Percentiles rank a stretch among this genome's conserved stretches.
These are phyloP conservation scores for Ophiostoma piceae DNA, from an alignment of 2,329 filamentous ascomycete genomes.

Conservation along the genomic window DNA sequence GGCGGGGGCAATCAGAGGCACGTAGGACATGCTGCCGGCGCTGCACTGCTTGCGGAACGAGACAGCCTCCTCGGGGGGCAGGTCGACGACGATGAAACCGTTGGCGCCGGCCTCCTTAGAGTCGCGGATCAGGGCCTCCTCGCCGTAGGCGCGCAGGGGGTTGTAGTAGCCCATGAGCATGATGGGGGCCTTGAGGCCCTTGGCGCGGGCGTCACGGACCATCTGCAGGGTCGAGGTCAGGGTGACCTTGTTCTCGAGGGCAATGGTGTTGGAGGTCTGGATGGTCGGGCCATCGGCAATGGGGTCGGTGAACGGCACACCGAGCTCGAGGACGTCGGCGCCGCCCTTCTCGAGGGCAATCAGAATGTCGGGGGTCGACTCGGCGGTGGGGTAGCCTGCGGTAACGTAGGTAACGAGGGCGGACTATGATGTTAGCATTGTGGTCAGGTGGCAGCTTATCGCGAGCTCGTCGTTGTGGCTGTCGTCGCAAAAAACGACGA, in stretches of 20 bases:
- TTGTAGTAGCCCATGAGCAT: conserved; percentile 99
- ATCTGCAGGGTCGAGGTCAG: conserved; percentile 74
- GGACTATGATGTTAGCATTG: conserved; percentile 43
- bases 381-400: conserved; percentile 79
- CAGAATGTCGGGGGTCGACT: conserved; percentile 76
- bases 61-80: conserved; percentile 92
- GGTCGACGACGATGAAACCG: conserved; percentile 93
- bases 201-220: conserved; percentile 71
- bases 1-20: conserved; percentile 91
- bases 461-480: neutral
- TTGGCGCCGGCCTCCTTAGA: conserved; percentile 81
- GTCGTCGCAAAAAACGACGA: neutral
- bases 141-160: conserved; percentile 87
- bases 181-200: conserved; percentile 74
- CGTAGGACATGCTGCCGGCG: conserved; percentile 79
- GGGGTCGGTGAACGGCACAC: conserved; percentile 93
- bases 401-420: conserved; percentile 96
- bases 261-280: conserved; percentile 88
- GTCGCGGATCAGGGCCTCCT: conserved; percentile 80
- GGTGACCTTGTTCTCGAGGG: conserved; percentile 82
- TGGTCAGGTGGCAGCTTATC: neutral
- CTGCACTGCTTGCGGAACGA: conserved; percentile 83
- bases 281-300: conserved; percentile 98
- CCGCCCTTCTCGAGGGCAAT: conserved; percentile 89
- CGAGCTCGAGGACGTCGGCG: conserved; percentile 91